Evolutionary conservation across 2,329 filamentous ascomycete species (phyloP), one percentile per base, ranked within the genome.

Genomic region (Pyrenophora graminea): DNA sequence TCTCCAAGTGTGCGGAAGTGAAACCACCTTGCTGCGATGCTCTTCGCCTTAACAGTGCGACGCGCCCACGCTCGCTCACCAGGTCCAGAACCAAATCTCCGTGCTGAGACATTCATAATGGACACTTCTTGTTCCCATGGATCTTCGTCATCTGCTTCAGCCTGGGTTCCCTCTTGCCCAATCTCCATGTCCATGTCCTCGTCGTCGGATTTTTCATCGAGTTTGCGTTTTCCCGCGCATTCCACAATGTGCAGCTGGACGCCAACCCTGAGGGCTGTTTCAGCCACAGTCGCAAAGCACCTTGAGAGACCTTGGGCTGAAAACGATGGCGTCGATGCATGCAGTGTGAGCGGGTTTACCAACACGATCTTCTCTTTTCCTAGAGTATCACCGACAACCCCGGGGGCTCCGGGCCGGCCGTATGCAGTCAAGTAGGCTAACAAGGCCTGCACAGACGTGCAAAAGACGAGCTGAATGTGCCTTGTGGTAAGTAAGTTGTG

Each of bases 401-500:
- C 50, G 40, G 55, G 40, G 39, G 55, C 40, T 27, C 31, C 54
- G 43, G 52, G 36, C 18, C 49, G 55, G 37, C 54, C 59, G 41
- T 53, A 56, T 44, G 83, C 79, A 36, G 87, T 79, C 15, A 97
- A 79, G 64, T 87, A 90, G 31, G 90, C 90, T 46, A 90, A 86
- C 6, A 96, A 82, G 70, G 89, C 86, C 18, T 88, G 85, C 46
- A 94, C 81, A 2, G 88, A 90, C 0, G 90, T 85, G 47, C 85
- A 82, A 73, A 95, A 97, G 31, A 84, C 76, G 7, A 92, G 72
- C 47, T 83, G 84, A 56, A 95, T 81, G 62, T 86, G 84, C 25
- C 85, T 82, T 6, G 90, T 87, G 3, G 82, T 80, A 39, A 86
- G 83, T 23, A 92, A 78, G 56, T 90, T 82, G 47, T 85, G 81